Percentiles rank a stretch among this genome's conserved stretches.
Conservation (phyloP, 768 basidiomycete genomes). For the Boletus sensibilis region DNA sequence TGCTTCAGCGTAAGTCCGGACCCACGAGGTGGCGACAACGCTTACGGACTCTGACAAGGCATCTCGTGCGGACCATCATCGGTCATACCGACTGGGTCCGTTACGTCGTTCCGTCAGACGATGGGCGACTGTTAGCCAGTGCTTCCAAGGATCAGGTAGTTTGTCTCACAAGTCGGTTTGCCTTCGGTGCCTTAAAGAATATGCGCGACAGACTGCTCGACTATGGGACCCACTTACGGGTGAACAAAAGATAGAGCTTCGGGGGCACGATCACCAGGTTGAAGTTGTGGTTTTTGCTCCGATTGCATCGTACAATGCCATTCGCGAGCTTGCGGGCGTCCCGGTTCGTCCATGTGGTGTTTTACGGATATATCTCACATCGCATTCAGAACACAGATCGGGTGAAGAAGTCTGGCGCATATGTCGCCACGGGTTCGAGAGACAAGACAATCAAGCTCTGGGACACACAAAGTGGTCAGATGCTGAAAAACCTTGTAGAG, state of each 20-base stretch:
- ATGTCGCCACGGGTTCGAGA: conserved; percentile 78
- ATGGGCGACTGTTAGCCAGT: conserved; percentile 73
- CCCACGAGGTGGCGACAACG: not conserved
- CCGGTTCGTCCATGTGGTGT: conserved; percentile 45
- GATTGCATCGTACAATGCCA: conserved; percentile 65
- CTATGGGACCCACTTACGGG: conserved; percentile 73
- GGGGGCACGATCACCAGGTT: conserved; percentile 86
- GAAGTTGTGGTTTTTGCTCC: conserved; percentile 84
- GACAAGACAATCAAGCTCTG: conserved; percentile 93
- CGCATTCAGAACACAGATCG: conserved; percentile 47
- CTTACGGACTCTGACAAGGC: conserved; percentile 41
- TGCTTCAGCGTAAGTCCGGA: conserved; percentile 66
- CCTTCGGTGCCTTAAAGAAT: not conserved
- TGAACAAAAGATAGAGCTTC: conserved; percentile 76
- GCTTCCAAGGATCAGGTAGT: conserved; percentile 87
- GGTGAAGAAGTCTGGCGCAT: conserved; percentile 51
- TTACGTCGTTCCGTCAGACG: conserved; percentile 58
- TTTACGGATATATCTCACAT: conserved; percentile 1
- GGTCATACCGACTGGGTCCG: conserved; percentile 90
- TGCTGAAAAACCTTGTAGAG: conserved; percentile 71
- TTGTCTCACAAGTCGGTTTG: not conserved
- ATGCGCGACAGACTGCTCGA: conserved; percentile 59
- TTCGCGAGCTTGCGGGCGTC: conserved; percentile 74
- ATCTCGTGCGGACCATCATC: conserved; percentile 70
- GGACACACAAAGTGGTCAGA: conserved; percentile 82